Conservation (phyloP, 139 green algal species). For the Chlorokybus atmophyticus region DNA sequence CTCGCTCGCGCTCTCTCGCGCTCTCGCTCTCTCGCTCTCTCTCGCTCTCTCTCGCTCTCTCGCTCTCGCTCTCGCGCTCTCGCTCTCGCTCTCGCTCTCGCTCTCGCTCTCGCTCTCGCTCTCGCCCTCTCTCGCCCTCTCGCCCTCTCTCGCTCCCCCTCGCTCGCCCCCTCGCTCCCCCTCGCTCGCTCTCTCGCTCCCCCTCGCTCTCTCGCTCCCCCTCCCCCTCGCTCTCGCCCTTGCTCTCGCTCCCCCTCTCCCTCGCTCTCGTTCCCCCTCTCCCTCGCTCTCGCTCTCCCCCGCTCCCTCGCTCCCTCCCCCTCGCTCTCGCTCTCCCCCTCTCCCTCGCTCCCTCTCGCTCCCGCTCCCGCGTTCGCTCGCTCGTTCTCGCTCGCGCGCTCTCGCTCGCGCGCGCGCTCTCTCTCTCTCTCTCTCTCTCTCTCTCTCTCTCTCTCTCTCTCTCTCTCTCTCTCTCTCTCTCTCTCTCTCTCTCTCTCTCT, state of each 20-base stretch:
- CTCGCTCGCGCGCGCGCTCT: background rate
- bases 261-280: background rate
- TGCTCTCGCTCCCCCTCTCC: too few relatives aligned
- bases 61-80: background rate
- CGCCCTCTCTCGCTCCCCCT: background rate
- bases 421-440: constrained; percentile 3
- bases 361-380: background rate
- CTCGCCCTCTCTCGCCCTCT: background rate
- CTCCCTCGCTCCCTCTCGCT: too few relatives aligned
- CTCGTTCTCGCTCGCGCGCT: background rate
- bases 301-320: background rate
- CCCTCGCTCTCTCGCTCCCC: background rate
- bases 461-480: constrained; percentile 3
- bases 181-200: too few relatives aligned
- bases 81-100: background rate
- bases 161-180: background rate
- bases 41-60: background rate
- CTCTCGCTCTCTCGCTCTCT: background rate
- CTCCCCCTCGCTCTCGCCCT: too few relatives aligned
- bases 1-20: background rate
- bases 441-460: constrained; percentile 3
- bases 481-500: constrained; percentile 1
- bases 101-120: background rate
- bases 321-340: background rate
- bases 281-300: background rate